Evolutionary conservation across 1,284 basidiomycete genomes (phyloP), one percentile per base, ranked within the genome.

Genomic region (Irpex sp.): DNA sequence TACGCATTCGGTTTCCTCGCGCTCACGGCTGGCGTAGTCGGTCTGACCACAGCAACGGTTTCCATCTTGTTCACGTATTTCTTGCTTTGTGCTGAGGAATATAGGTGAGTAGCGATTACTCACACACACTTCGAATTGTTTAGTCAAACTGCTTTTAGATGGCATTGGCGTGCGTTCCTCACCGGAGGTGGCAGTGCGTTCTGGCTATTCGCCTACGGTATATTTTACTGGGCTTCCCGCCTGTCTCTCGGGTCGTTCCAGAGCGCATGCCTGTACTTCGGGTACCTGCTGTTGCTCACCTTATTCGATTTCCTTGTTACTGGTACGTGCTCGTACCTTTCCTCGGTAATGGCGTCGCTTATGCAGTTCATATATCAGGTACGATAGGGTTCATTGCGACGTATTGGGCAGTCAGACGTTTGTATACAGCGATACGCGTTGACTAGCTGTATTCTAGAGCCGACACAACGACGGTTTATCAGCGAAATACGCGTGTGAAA

Each of bases 1-100:
- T 97, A 97, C 73, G 96, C 96, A 13, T 97, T 97, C 73, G 97
- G 97, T 44, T 98, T 98, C 81, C 79, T 98, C 55, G 92, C 95
- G 37, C 79, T 98, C 59, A 97, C 96, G 0, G 93, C 93, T 56
- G 80, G 85, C 47, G 88, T 98, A 52, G 93, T 97, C 44, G 85
- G 85, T 21, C 77, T 97, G 52, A 97, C 95, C 2, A 93, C 94
- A 0, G 96, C 93, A 2, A 96, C 94, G 0, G 92, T 96, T 40
- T 89, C 93, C 2, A 92, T 97, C 67, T 82, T 97, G 7, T 94
- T 96, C 77, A 90, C 89, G 1, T 97, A 99, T 80, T 98, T 98
- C 76, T 83, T 90, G 63, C 85, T 99, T 13, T 98, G 96, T 68
- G 92, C 94, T 8, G 97, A 98, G 76, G 96, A 99, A 72, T 98